These are phyloP conservation scores for Aspergillus quadrilineatus DNA, from an alignment of 2,329 filamentous ascomycete species.

Conservation along the genomic window DNA sequence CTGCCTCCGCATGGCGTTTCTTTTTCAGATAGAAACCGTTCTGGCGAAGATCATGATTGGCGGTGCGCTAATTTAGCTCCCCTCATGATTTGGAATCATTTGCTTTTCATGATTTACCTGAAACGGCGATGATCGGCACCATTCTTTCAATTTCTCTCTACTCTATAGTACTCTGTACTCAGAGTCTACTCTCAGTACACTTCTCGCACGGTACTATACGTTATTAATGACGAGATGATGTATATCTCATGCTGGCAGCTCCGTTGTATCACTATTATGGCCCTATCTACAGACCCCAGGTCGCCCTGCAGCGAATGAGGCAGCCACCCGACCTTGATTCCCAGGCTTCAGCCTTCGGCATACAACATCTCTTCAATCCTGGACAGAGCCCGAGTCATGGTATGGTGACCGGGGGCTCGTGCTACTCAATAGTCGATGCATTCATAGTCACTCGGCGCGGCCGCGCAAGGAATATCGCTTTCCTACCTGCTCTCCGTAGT, in stretches of 20 bases:
- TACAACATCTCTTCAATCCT: neutral
- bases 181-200: no score
- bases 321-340: neutral
- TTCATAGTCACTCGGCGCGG: neutral
- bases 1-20: constrained; percentile 13
- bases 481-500: neutral
- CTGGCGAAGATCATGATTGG: constrained; percentile 25
- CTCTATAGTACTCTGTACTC: neutral
- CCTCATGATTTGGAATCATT: constrained; percentile 25
- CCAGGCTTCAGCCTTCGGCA: neutral
- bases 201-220: neutral
- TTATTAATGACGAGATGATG: neutral
- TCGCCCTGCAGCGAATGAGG: constrained; percentile 5
- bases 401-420: neutral
- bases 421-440: constrained; percentile 5
- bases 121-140: no score
- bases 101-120: neutral
- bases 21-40: constrained; percentile 19
- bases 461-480: neutral
- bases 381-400: constrained; percentile 6
- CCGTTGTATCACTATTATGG: neutral
- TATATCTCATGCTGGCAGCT: neutral
- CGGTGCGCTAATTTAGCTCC: constrained; percentile 14
- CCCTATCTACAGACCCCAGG: neutral
- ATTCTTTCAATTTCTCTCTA: no score